These are phyloP conservation scores for Encephalitozoon cuniculi DNA, from an alignment of 371 early-diverging fungal genomes.

Conservation along the genomic window DNA sequence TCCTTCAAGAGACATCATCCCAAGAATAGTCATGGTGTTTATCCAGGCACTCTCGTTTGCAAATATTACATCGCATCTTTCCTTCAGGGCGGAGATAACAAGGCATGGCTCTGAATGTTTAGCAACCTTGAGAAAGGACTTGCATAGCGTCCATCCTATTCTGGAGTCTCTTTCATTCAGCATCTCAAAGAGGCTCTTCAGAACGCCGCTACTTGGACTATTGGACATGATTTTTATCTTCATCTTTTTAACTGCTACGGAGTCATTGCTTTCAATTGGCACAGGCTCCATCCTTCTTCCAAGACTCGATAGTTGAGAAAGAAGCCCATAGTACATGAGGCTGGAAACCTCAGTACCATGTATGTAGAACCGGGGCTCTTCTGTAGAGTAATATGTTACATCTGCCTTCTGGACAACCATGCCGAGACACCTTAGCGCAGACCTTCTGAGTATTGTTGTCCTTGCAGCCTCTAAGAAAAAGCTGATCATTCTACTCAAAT, in stretches of 20 bases:
- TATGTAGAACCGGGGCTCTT: neutral
- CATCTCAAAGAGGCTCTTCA: neutral
- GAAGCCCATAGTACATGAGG: neutral
- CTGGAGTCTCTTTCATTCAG: slow-evolving; percentile 29
- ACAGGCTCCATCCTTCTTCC: neutral
- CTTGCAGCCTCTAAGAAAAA: neutral
- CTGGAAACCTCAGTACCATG: neutral
- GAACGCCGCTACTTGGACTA: neutral
- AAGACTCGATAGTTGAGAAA: neutral
- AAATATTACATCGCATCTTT: slow-evolving; percentile 14
- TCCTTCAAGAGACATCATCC: slow-evolving; percentile 7
- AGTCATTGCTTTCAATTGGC: neutral
- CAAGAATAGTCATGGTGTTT: slow-evolving; percentile 31
- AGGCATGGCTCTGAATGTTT: neutral
- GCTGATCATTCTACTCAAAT: neutral
- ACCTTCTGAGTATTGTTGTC: neutral
- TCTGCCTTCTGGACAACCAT: neutral
- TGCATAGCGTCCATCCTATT: slow-evolving; percentile 39
- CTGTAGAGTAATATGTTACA: neutral
- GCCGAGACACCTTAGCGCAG: neutral
- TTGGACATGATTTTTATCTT: slow-evolving; percentile 30
- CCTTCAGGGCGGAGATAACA: neutral
- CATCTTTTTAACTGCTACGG: neutral
- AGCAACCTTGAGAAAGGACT: slow-evolving; percentile 17
- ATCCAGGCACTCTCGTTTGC: slow-evolving; percentile 43